Conservation (phyloP, 2,329 filamentous ascomycete species). For the Clonostachys solani region DNA sequence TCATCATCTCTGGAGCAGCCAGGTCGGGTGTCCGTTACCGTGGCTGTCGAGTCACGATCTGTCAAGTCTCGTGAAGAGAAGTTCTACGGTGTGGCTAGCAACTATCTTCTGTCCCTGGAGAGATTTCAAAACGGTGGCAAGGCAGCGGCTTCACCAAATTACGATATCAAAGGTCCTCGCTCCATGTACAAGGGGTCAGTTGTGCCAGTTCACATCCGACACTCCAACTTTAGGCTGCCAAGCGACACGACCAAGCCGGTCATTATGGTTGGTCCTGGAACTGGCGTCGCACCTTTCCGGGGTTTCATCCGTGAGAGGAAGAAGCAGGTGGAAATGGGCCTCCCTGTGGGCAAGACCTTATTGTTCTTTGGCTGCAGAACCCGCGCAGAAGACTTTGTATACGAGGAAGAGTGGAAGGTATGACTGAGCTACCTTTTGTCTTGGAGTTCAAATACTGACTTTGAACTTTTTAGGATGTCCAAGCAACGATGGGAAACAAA, state of each 20-base stretch:
- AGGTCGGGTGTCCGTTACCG: conserved; percentile 11
- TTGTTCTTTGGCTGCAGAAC: conserved; percentile 58
- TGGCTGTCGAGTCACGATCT: conserved; percentile 18
- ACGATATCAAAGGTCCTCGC: neutral
- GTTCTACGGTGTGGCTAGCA: conserved; percentile 9
- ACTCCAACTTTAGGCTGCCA: conserved; percentile 93
- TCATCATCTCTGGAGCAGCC: conserved; percentile 37
- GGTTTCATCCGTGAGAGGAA: conserved; percentile 17
- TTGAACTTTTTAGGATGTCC: conserved; percentile 79
- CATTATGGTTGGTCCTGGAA: conserved; percentile 47
- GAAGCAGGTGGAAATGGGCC: conserved; percentile 53
- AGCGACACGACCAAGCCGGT: conserved; percentile 68
- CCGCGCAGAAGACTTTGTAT: conserved; percentile 48
- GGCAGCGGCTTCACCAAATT: neutral
- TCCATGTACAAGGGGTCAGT: conserved; percentile 43
- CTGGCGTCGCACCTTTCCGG: conserved; percentile 38
- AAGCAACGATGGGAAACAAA: conserved; percentile 71
- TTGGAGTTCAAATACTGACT: conserved; percentile 69
- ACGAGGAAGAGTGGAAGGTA: conserved; percentile 30
- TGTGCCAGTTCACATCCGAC: conserved; percentile 82
- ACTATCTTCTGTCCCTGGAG: conserved; percentile 9
- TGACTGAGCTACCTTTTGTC: conserved; percentile 34
- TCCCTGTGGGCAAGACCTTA: conserved; percentile 12
- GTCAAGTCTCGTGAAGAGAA: neutral
- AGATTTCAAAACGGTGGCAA: neutral